These are phyloP conservation scores for Alternaria tenuissima DNA, from an alignment of 2,329 filamentous ascomycete species.

Conservation along the genomic window DNA sequence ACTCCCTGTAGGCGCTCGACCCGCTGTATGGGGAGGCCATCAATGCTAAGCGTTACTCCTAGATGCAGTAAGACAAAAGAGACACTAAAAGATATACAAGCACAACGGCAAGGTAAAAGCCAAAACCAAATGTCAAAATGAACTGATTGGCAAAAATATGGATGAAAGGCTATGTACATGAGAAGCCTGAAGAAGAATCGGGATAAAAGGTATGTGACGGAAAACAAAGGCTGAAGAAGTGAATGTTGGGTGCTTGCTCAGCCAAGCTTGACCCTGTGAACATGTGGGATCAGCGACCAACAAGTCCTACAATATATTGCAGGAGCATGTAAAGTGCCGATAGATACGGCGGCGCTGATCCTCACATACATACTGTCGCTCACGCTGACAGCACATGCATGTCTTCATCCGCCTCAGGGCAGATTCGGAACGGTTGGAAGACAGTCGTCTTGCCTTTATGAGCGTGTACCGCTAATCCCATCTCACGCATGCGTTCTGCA, in stretches of 20 bases:
- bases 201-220: constrained; percentile 17
- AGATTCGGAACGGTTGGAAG: constrained; percentile 39
- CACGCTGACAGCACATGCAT: constrained; percentile 58
- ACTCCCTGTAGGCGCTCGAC: constrained; percentile 23
- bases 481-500: constrained; percentile 89
- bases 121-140: background rate
- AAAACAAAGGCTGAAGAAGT: constrained; percentile 4
- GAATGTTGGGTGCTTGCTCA: constrained; percentile 17
- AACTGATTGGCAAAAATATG: constrained; percentile 2
- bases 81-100: constrained; percentile 8
- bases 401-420: constrained; percentile 39
- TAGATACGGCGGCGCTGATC: constrained; percentile 49
- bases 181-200: constrained; percentile 19
- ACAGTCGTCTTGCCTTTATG: constrained; percentile 55
- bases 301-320: constrained; percentile 28
- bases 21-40: constrained; percentile 20
- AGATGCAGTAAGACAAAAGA: constrained; percentile 15
- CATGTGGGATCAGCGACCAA: constrained; percentile 51
- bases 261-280: constrained; percentile 14
- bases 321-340: constrained; percentile 45
- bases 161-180: constrained; percentile 32
- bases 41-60: constrained; percentile 14
- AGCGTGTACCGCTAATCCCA: constrained; percentile 88
- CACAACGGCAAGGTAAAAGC: background rate
- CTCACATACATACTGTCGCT: constrained; percentile 31